A percentile compares a stretch with the other conserved stretches of the same genome.
phyloP scores from a whole-genome alignment of 345 rosid genomes.

The Acer yangbiense region DNA sequence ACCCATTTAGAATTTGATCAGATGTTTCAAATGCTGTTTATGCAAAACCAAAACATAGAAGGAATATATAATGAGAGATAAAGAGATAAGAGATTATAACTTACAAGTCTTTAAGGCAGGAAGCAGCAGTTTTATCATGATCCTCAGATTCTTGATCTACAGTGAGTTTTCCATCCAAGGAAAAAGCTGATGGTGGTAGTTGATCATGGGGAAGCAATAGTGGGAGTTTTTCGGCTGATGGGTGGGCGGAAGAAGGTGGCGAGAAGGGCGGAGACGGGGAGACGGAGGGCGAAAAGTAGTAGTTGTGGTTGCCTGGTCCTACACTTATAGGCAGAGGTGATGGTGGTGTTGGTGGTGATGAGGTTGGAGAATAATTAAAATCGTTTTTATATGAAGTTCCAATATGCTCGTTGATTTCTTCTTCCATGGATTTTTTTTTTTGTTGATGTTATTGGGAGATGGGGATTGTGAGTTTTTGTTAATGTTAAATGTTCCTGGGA shows the following conservation, averaged over 20 bases:
- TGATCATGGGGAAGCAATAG: slow-evolving; percentile 18
- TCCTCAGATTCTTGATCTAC: background rate
- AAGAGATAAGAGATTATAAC: slow-evolving; percentile 10
- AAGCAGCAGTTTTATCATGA: slow-evolving; percentile 15
- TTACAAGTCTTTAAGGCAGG: slow-evolving; percentile 56
- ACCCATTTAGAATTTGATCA: background rate
- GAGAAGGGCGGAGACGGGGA: slow-evolving; percentile 58
- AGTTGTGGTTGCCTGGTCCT: slow-evolving; percentile 49
- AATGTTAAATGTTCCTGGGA: too few species aligned
- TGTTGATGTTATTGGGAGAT: too few species aligned
- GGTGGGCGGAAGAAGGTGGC: slow-evolving; percentile 27
- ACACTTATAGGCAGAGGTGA: slow-evolving; percentile 63
- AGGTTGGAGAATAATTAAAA: slow-evolving; percentile 27
- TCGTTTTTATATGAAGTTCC: background rate
- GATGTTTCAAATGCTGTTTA: background rate
- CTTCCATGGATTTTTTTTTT: background rate
- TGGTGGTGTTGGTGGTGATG: slow-evolving; percentile 61
- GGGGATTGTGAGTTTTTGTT: too few species aligned
- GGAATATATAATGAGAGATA: background rate
- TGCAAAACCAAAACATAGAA: background rate
- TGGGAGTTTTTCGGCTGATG: slow-evolving; percentile 44
- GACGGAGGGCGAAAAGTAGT: slow-evolving; percentile 43
- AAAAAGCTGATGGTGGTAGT: slow-evolving; percentile 35
- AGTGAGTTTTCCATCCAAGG: slow-evolving; percentile 32
- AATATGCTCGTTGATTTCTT: slow-evolving; percentile 7